Base-by-base conservation (phyloP, 805 yeast genomes). In the Candida arabinofermentans region DNA sequence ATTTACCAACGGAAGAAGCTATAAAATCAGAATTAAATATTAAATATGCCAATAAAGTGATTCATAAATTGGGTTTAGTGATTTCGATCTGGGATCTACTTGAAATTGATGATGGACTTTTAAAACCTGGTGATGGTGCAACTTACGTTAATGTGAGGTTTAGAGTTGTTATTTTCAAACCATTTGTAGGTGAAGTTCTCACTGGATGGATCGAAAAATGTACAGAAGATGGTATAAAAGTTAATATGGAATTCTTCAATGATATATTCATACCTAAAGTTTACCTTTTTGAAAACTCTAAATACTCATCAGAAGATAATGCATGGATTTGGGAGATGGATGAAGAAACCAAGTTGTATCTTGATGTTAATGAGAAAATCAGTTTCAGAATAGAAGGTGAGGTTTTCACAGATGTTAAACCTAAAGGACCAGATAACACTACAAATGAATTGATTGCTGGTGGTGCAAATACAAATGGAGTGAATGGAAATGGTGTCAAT, bases 121-220 rank as follows among this genome's bases (percentile, higher is more conserved):
- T 93, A 45, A 84, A 81, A 54, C 96, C 96, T 1, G 98, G 99
- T 8, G 98, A 93, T 64, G 98, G 99, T 8, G 88, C 90, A 2
- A 74, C 88, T 4, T 90, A 73, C 54, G 80, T 87, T 31, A 84
- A 82, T 48, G 86, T 83, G 16, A 74, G 70, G 41, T 86, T 89
- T 57, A 67, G 97, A 39, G 71, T 84, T 36, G 69, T 90, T 8
- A 82, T 91, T 2, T 93, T 93, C 74, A 85, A 90, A 50, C 99
- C 99, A 0, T 91, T 91, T 62, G 81, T 87, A 1, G 99, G 99
- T 8, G 99, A 93, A 60, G 78, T 91, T 7, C 62, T 93, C 21
- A 82, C 89, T 0, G 99, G 99, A 2, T 88, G 95, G 91, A 87
- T 93, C 26, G 81, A 88, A 32, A 86, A 88, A 51, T 86, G 96